These are phyloP conservation scores for Nothophoma quercina DNA, from an alignment of 2,329 filamentous ascomycete species.

Conservation along the genomic window DNA sequence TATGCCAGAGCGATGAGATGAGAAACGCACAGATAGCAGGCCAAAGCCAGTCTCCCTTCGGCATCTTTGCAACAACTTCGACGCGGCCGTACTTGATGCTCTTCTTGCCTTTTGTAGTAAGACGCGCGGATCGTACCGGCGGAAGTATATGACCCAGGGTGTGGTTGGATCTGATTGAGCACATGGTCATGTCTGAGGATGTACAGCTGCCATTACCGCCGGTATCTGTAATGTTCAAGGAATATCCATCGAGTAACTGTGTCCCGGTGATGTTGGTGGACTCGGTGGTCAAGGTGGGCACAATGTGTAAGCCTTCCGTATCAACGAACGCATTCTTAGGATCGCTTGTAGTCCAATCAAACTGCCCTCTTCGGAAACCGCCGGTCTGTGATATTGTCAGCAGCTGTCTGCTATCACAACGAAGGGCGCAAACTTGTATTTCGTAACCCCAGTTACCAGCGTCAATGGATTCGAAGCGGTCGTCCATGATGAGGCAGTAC, in stretches of 20 bases:
- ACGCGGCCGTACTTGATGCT: slow-evolving; percentile 82
- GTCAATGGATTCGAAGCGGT: neutral
- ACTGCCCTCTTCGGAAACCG: slow-evolving; percentile 73
- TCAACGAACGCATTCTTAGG: slow-evolving; percentile 77
- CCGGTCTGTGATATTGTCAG: slow-evolving; percentile 54
- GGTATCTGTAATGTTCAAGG: slow-evolving; percentile 35
- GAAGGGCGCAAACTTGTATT: neutral
- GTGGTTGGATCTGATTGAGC: slow-evolving; percentile 75
- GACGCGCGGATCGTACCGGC: slow-evolving; percentile 76
- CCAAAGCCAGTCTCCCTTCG: slow-evolving; percentile 84
- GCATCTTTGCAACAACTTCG: slow-evolving; percentile 78
- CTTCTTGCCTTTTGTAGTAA: slow-evolving; percentile 75
- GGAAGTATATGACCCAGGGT: slow-evolving; percentile 78
- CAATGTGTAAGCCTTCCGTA: slow-evolving; percentile 74
- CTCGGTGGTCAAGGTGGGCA: slow-evolving; percentile 73
- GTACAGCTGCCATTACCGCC: slow-evolving; percentile 68
- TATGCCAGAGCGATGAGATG: neutral
- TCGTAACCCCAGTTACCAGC: neutral
- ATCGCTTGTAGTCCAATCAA: slow-evolving; percentile 75
- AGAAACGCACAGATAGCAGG: slow-evolving; percentile 72
- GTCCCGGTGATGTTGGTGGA: slow-evolving; percentile 69
- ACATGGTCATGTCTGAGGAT: slow-evolving; percentile 64
- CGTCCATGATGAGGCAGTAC: slow-evolving; percentile 7
- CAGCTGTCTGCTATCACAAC: neutral
- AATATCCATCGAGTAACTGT: slow-evolving; percentile 65